Evolutionary conservation across 164 flowering plant species (phyloP).

Genomic region (Macadamia tetraphylla): DNA sequence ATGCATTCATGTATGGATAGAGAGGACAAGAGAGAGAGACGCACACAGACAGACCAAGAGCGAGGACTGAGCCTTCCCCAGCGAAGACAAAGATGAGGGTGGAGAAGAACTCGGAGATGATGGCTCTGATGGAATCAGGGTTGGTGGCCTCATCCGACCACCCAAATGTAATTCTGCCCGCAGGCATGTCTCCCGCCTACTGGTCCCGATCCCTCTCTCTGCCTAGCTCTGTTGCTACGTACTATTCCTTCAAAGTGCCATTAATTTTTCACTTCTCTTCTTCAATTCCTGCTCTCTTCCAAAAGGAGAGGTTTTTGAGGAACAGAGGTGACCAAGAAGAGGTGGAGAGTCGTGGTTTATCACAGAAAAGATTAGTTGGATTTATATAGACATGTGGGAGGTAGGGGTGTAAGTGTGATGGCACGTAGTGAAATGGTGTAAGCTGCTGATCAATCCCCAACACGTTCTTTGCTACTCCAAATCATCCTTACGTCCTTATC

Average conservation of each 20-base stretch:
- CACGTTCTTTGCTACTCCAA: too few species aligned
- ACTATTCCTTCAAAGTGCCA: too few species aligned
- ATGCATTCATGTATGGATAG: too few species aligned
- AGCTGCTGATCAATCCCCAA: background rate
- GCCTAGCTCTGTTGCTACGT: background rate
- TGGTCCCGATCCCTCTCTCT: too few species aligned
- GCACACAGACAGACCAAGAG: conserved; percentile 26
- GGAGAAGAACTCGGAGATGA: conserved; percentile 48
- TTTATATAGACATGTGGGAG: conserved; percentile 6
- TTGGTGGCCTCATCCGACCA: conserved; percentile 40
- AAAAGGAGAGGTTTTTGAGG: too few species aligned
- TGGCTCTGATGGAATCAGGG: conserved; percentile 43
- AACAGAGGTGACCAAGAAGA: too few species aligned
- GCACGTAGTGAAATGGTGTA: conserved; percentile 1
- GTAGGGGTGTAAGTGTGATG: background rate
- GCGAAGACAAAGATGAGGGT: conserved; percentile 59
- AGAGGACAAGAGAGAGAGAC: too few species aligned
- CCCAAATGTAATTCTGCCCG: conserved; percentile 34
- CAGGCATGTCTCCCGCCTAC: background rate
- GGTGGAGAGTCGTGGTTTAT: background rate
- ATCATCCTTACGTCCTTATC: too few species aligned
- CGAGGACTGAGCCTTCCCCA: conserved; percentile 60
- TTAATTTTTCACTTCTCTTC: too few species aligned
- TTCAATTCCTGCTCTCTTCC: too few species aligned
- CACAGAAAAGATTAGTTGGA: background rate